A percentile compares a stretch with the other conserved stretches of the same genome.
phyloP scores from a whole-genome alignment of 1,284 basidiomycete genomes.

The Papiliotrema laurentii region DNA sequence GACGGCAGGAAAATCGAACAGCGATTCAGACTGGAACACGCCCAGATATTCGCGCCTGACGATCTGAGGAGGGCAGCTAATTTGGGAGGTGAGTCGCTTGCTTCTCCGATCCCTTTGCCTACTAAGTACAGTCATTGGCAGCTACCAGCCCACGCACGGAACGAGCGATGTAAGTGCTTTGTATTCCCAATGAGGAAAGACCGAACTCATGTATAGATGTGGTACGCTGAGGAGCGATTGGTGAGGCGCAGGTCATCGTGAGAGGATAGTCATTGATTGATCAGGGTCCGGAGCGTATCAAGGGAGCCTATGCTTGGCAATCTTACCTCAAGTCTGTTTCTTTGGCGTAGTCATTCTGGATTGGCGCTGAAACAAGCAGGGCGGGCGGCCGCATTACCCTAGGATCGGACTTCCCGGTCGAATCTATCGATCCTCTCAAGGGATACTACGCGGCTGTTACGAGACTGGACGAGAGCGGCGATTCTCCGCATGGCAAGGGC shows the following conservation, averaged over 20 bases:
- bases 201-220: slow-evolving; percentile 57
- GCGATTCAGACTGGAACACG: slow-evolving; percentile 81
- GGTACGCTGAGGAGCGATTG: slow-evolving; percentile 66
- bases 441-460: slow-evolving; percentile 85
- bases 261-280: slow-evolving; percentile 43
- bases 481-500: slow-evolving; percentile 70
- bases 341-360: not conserved
- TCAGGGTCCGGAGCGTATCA: slow-evolving; percentile 70
- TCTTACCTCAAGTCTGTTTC: slow-evolving; percentile 62
- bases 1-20: slow-evolving; percentile 40
- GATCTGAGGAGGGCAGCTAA: slow-evolving; percentile 67
- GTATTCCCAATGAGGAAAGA: not conserved
- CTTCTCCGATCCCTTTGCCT: not conserved
- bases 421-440: slow-evolving; percentile 51
- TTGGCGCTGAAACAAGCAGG: slow-evolving; percentile 22
- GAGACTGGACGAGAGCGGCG: slow-evolving; percentile 62
- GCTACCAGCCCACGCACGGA: slow-evolving; percentile 87
- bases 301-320: slow-evolving; percentile 83
- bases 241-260: slow-evolving; percentile 47
- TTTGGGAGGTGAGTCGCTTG: slow-evolving; percentile 59
- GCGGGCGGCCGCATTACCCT: slow-evolving; percentile 61
- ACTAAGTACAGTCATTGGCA: slow-evolving; percentile 66
- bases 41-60: slow-evolving; percentile 70
- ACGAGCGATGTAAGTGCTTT: slow-evolving; percentile 44
- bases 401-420: slow-evolving; percentile 89